Evolutionary conservation across 1,284 basidiomycete species (phyloP), one percentile per base, ranked within the genome.

Genomic region (Testicularia cyperi): DNA sequence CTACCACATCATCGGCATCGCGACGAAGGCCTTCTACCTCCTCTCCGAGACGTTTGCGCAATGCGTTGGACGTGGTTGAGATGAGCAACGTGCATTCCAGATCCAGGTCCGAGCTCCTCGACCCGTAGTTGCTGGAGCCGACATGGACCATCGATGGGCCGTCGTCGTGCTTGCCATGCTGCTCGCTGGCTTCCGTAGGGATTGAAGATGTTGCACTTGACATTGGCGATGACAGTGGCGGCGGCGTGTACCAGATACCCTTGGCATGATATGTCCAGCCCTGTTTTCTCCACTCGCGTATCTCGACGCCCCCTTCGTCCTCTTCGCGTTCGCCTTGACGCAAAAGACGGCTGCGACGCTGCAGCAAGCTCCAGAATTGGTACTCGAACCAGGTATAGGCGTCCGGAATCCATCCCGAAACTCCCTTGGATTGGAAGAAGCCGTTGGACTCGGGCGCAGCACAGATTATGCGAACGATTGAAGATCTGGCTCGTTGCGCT

Each of bases 201-300:
- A 36, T 34, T 35, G 15, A n/a, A 20, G 25, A 22, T 8, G 39
- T 27, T 10, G 25, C 14, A 7, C 2, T 14, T 19, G 14, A 6
- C 21, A 5, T 24, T 14, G 31, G 27, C n/a, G 12, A 10, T 8
- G 10, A 7, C 9, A 8, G 9, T 9, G 8, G 6, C 6, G 31
- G 23, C 15, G 58, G 48, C 8, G 35, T 39, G 15, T 44, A 48
- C 58, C 58, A 62, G 6, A 62, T 56, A 0, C 92, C 94, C 83
- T 97, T 98, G 23, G 92, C 89, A 72, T 99, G 94, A 79, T 98
- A 99, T 0, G 94, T 98, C 95, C 95, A 99, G 0, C 87, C 90
- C n/a, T 82, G 78, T 58, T 83, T 84, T 70, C 85, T 83, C 94
- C 94, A 97, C 77, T 97, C 92, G 49, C 81, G 82, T 47, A 98